Evolutionary conservation across 2,329 filamentous ascomycete genomes (phyloP).

Genomic region (Polytolypa hystricis): DNA sequence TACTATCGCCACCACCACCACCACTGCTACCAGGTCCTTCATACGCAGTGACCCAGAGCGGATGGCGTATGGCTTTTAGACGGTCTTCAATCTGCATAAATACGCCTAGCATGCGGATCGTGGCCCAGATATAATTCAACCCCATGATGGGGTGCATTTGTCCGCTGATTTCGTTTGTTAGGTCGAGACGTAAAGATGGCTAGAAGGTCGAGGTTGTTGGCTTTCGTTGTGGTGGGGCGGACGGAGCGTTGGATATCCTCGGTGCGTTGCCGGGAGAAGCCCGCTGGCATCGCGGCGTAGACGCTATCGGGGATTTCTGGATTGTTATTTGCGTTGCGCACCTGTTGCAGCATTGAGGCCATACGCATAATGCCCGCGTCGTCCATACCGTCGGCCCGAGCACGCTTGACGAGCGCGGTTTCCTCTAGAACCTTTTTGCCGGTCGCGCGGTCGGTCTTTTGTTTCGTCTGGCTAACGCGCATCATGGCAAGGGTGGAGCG

Average conservation of each 20-base stretch:
- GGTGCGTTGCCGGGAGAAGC: conserved; percentile 9
- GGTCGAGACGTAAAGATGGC: conserved; percentile 17
- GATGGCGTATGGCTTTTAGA: conserved; percentile 18
- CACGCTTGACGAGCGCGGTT: conserved; percentile 19
- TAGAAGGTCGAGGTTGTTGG: no score
- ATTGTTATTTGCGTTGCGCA: not conserved
- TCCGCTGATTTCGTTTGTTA: conserved; percentile 21
- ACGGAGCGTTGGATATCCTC: no score
- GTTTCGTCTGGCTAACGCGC: conserved; percentile 21
- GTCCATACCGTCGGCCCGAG: conserved; percentile 12
- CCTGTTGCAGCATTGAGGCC: conserved; percentile 5
- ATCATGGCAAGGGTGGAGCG: conserved; percentile 17
- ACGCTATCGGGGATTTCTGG: conserved; percentile 1
- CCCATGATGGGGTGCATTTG: conserved; percentile 18
- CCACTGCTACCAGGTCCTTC: conserved; percentile 16
- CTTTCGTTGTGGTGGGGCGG: no score
- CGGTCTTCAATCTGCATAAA: conserved; percentile 21
- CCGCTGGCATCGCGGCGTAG: conserved; percentile 3
- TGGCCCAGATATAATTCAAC: conserved; percentile 26
- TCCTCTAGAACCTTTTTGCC: conserved; percentile 19
- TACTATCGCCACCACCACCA: conserved; percentile 2
- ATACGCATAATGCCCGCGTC: conserved; percentile 12
- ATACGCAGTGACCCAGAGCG: conserved; percentile 21
- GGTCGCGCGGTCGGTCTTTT: conserved; percentile 18
- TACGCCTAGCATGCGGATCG: conserved; percentile 13